phyloP scores from a whole-genome alignment of 192 early-diverging fungal species.

The Coemansia sp. region DNA sequence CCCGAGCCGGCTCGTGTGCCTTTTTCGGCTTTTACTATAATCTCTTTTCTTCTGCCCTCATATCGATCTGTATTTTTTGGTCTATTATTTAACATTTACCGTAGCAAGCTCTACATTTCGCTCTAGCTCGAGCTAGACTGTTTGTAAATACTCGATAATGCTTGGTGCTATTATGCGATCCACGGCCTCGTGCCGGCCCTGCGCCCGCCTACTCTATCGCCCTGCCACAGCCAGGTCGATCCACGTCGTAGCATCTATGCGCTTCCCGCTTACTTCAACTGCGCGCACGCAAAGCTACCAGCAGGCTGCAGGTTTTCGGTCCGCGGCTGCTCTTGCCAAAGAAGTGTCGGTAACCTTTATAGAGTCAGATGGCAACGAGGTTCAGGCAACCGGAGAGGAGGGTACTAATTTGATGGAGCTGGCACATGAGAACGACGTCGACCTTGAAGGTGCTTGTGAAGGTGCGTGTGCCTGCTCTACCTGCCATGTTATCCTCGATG shows the following conservation, averaged over 20 bases:
- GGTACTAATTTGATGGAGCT: constrained; percentile 90
- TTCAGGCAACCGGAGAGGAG: constrained; percentile 72
- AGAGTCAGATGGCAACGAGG: constrained; percentile 75
- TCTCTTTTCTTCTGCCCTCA: too few species aligned
- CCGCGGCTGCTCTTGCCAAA: constrained; percentile 10
- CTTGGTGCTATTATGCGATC: background rate
- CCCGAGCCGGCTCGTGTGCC: too few species aligned
- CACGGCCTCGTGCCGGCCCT: background rate
- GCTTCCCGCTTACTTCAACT: background rate
- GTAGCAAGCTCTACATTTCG: constrained; percentile 2
- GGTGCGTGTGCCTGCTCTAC: constrained; percentile 93
- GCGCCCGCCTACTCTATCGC: background rate
- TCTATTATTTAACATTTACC: background rate
- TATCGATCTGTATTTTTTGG: background rate
- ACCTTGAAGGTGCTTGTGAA: constrained; percentile 96
- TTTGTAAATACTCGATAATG: background rate
- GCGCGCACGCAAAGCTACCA: background rate
- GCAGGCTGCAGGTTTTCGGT: constrained; percentile 18
- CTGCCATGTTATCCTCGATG: constrained; percentile 89
- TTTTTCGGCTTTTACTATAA: too few species aligned
- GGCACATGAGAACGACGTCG: constrained; percentile 86
- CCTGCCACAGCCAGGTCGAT: background rate
- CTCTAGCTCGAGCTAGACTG: background rate
- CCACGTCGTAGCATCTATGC: background rate
- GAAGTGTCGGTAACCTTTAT: constrained; percentile 75